Evolutionary conservation across 768 basidiomycete genomes (phyloP), one percentile per base, ranked within the genome.

Genomic region (Phylloporus sp.): DNA sequence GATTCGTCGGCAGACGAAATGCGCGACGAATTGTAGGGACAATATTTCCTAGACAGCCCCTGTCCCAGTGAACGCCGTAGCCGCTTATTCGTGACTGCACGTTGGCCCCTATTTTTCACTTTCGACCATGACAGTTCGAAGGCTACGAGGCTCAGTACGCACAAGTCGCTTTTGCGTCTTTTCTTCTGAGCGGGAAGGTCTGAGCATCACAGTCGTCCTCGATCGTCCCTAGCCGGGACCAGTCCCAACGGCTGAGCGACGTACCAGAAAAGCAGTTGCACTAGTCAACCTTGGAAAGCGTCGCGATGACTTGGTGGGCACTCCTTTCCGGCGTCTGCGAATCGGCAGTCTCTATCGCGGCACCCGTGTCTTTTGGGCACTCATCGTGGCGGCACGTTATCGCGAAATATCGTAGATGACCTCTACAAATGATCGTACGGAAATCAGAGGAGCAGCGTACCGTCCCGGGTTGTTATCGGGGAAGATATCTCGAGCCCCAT

Each of bases 101-200:
- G n/a, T n/a, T n/a, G n/a, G n/a, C n/a, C n/a, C n/a, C n/a, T n/a
- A n/a, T n/a, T n/a, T n/a, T n/a, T n/a, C n/a, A n/a, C n/a, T n/a
- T n/a, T n/a, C n/a, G n/a, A n/a, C 39, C 50, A 55, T 23, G 29
- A 63, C 63, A 61, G 54, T 51, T 56, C 59, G 56, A 64, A 65
- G 42, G 64, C 59, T 59, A 33, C 56, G 54, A 53, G 50, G 61
- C 62, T 64, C 61, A 53, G 38, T 46, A 60, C 63, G 53, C 40
- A 65, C 62, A 49, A 36, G 58, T 50, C 38, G 46, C 28, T 48
- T 46, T 15, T 50, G 49, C 36, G 46, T 57, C 59, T 58, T 48
- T 54, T 27, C 34, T 64, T 32, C 52, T 59, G 67, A 65, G 64
- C 56, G 57, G 65, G 61, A 66, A 59, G 61, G 65, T 66, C 61